Base-by-base conservation (phyloP, 2,329 filamentous ascomycete genomes). In the Saccharata proteae region DNA sequence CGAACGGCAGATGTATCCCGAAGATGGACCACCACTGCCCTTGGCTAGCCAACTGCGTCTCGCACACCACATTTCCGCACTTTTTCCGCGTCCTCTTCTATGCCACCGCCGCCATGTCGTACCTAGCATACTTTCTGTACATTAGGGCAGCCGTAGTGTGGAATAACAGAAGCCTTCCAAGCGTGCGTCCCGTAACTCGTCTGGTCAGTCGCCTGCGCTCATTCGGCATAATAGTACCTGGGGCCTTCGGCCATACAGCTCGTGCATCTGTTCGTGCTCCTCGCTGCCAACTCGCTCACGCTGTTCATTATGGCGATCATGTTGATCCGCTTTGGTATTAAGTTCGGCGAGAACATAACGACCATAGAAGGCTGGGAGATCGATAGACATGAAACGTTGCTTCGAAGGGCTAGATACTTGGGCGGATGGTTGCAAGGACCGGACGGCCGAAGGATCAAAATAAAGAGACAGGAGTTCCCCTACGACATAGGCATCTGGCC, bases 11-110 rank as follows among this genome's bases (percentile, higher is more conserved):
- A 44, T 85, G 80, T 54, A 71, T 85, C 29, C 77, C 79, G 21
- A 79, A 74, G 56, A 86, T 86, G 80, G 80, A 86, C 58, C 80
- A 85, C 57, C 81, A 92, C 59, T 90, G 82, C 49, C 80, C 82
- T 3, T 90, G 82, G 82, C 88, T 80, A 3, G 63, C 59, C 38
- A 88, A 86, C 57, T 92, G 83, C 59, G 80, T 90, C 32, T 85
- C 80, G 9, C 71, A 85, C 53, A 77, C 75, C 38, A 86, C 80
- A 1, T 81, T 85, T 45, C 82, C 83, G 6, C 77, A 88, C 58
- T 90, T 90, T 55, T 41, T 85, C 27, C 80, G 82, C 44, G 88
- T 90, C 58, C 63, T 90, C 25, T 50, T 74, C 40, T 86, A 74
- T 50, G 66, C 79, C 16, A 78, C 79, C 45, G 37, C 68, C 10